A percentile compares a stretch with the other conserved stretches of the same genome.
These are phyloP conservation scores for Ustilago loliicola DNA, from an alignment of 1,284 basidiomycete species.

Conservation along the genomic window DNA sequence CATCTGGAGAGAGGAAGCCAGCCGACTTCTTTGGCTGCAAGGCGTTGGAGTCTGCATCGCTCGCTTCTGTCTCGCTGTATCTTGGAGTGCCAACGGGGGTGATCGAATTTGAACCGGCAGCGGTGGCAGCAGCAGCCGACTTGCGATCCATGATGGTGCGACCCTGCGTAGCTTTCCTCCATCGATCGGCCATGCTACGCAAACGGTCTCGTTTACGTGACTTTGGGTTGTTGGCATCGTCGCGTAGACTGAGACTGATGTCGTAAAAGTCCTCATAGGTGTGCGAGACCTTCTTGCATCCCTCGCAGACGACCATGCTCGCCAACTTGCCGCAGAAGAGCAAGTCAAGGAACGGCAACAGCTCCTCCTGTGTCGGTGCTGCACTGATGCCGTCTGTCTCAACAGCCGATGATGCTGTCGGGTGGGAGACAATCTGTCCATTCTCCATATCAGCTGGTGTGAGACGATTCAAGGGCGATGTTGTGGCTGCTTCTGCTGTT, in stretches of 20 bases:
- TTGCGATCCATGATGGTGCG: slow-evolving; percentile 42
- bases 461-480: slow-evolving; percentile 11
- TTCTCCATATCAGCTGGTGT: slow-evolving; percentile 33
- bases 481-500: not conserved
- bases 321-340: slow-evolving; percentile 89
- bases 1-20: slow-evolving; percentile 54
- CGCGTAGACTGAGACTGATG: slow-evolving; percentile 81
- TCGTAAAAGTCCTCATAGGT: slow-evolving; percentile 95
- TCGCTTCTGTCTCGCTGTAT: slow-evolving; percentile 60
- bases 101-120: slow-evolving; percentile 12
- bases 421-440: slow-evolving; percentile 20
- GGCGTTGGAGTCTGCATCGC: slow-evolving; percentile 78
- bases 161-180: slow-evolving; percentile 45
- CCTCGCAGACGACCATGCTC: slow-evolving; percentile 90
- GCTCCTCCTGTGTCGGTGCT: slow-evolving; percentile 71
- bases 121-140: slow-evolving; percentile 37
- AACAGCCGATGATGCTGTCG: slow-evolving; percentile 1
- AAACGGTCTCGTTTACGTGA: slow-evolving; percentile 51
- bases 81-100: slow-evolving; percentile 46
- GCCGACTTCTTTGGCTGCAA: slow-evolving; percentile 71
- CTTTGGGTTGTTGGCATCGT: slow-evolving; percentile 39
- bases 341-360: slow-evolving; percentile 85
- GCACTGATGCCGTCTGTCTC: slow-evolving; percentile 1
- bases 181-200: slow-evolving; percentile 55
- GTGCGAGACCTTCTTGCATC: slow-evolving; percentile 87